Evolutionary conservation across 352 stramenopile species (phyloP).

Genomic region (Phytophthora idaei): DNA sequence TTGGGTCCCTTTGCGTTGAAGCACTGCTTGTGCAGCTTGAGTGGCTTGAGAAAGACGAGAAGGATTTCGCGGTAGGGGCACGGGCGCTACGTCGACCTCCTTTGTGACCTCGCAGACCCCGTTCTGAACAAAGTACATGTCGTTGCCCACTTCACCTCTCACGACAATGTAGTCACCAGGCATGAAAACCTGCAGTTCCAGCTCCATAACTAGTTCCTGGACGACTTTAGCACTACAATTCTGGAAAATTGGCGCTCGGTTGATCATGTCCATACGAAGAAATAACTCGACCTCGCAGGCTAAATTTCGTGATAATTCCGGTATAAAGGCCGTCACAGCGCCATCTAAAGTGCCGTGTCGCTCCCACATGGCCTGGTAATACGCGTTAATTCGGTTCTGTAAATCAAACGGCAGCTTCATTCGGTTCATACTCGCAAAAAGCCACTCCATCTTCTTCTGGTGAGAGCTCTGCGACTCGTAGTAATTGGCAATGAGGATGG

Average conservation of each 20-base stretch:
- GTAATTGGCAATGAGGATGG: constrained; percentile 86
- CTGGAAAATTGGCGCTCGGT: constrained; percentile 82
- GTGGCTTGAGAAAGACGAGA: constrained; percentile 21
- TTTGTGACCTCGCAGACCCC: constrained; percentile 84
- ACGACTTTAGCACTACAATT: constrained; percentile 84
- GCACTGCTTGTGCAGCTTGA: constrained; percentile 22
- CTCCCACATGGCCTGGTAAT: constrained; percentile 89
- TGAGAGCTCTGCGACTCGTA: constrained; percentile 85
- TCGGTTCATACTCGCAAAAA: constrained; percentile 83
- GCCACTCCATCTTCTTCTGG: constrained; percentile 89
- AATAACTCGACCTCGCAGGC: constrained; percentile 87
- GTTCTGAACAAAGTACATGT: constrained; percentile 91
- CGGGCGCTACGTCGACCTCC: constrained; percentile 39
- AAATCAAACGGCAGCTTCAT: constrained; percentile 81
- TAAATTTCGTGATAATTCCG: constrained; percentile 80
- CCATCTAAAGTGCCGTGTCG: constrained; percentile 81
- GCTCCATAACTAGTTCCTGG: constrained; percentile 82
- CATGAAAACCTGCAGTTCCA: constrained; percentile 87
- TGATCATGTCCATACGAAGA: constrained; percentile 89
- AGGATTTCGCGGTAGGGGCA: constrained; percentile 1
- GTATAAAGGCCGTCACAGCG: constrained; percentile 75
- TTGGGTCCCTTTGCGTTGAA: constrained; percentile 2
- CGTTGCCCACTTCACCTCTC: constrained; percentile 79
- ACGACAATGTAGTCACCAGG: constrained; percentile 86
- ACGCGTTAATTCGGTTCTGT: constrained; percentile 86